phyloP scores from a whole-genome alignment of 306 rosid species.

The Mimosa bimucronata region DNA sequence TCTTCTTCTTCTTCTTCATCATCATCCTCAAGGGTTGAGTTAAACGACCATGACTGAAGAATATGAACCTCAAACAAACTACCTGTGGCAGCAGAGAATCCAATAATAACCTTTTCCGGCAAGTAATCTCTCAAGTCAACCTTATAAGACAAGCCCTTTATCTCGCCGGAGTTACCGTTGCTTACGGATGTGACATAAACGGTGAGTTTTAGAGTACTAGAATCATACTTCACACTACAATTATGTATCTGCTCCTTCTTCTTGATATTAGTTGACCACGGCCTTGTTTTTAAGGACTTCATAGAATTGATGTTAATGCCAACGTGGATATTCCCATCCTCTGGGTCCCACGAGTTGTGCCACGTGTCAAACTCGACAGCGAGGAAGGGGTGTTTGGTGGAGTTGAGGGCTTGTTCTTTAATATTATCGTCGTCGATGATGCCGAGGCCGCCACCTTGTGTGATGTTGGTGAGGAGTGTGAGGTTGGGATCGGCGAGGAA shows the following conservation, averaged over 20 bases:
- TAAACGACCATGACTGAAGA: slow-evolving; percentile 44
- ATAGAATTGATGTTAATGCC: slow-evolving; percentile 53
- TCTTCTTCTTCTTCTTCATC: neutral
- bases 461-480: neutral
- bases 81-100: slow-evolving; percentile 53
- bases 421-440: slow-evolving; percentile 19
- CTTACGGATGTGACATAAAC: slow-evolving; percentile 30
- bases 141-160: neutral
- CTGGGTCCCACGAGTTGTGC: slow-evolving; percentile 37
- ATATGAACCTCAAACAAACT: slow-evolving; percentile 29
- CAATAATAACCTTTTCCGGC: slow-evolving; percentile 43
- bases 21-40: slow-evolving; percentile 25
- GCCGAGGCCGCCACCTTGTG: slow-evolving; percentile 50
- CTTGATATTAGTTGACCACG: slow-evolving; percentile 24
- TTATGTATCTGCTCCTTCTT: slow-evolving; percentile 16
- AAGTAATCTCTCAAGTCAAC: slow-evolving; percentile 42
- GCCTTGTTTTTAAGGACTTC: slow-evolving; percentile 27
- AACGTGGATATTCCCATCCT: slow-evolving; percentile 32
- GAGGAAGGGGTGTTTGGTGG: slow-evolving; percentile 37
- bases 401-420: neutral
- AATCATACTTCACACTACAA: slow-evolving; percentile 44
- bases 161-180: neutral
- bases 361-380: slow-evolving; percentile 57
- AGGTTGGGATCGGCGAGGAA: slow-evolving; percentile 49
- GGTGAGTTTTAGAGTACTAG: slow-evolving; percentile 33